Base-by-base conservation (phyloP, 371 early-diverging fungal species). In the Saksenaea oblongispora region DNA sequence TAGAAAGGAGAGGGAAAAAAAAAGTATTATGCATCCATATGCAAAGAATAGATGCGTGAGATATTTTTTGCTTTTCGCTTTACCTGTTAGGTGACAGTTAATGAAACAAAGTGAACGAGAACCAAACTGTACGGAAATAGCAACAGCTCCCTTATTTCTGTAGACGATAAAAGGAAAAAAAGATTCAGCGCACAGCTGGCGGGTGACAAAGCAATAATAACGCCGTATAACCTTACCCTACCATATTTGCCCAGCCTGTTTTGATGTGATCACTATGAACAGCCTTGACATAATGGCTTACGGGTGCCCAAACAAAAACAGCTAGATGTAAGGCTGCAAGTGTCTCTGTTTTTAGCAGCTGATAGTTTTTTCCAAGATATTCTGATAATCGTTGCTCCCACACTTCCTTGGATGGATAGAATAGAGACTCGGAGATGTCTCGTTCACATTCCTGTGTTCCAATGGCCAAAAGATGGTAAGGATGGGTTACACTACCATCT, bases 141-240 rank as follows among this genome's bases (percentile, higher is more conserved):
- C 91, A 15, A 94, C 90, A 15, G 87, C 91, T 0, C 94, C 94
- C 66, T 93, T 93, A 69, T 93, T 93, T 4, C 93, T 94, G 13
- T 39, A 35, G 34, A 18, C 22, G 22, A 17, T 27, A 35, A 59
- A 59, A 5, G 3, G 31, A 44, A 53, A 55, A 34, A 62, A 15
- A 17, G 35, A 5, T 35, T 36, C 14, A 61, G 53, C 34, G 34
- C 36, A 36, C 10, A 15, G 44, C 15, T 17, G 15, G 54, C 10
- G 2, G 18, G 24, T 24, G n/a, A 35, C 34, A 56, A 11, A 28
- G 34, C 31, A 31, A 14, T 18, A 14, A 8, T 22, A 28, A 35
- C 17, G 35, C 11, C 5, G 22, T 10, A 24, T 54, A 28, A 51
- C 41, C 57, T 70, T 67, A 73, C 76, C 75, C 75, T 51, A 72